Base-by-base conservation (phyloP, 2,329 filamentous ascomycete genomes). In the Paramyrothecium roridum region DNA sequence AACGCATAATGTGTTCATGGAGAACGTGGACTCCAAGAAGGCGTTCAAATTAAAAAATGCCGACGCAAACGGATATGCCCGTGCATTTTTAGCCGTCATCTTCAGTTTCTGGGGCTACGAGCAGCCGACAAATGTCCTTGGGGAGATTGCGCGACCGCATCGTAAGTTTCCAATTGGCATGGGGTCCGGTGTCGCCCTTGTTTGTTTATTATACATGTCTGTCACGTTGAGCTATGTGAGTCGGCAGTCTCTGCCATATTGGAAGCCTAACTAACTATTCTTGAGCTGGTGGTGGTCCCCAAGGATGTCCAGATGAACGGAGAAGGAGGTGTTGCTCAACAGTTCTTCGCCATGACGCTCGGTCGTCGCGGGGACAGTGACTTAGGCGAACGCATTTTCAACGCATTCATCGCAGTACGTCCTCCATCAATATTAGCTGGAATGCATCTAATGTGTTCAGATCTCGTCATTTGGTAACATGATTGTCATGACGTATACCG, bases 391-490 rank as follows among this genome's bases (percentile, higher is more conserved):
- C 67, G 70, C 1, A 72, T 80, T 8, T 72, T 82, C 56, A 72
- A 79, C 16, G 76, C 73, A 1, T 75, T 84, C 48, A 43, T 43
- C 37, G 26, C 26, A 30, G 26, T 30, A 30, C 6, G 26, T 30
- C 26, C 26, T n/a, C 26, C 26, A 30, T 10, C 37, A 3, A 43
- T 6, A 6, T 13, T 17, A 6, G 12, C 37, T 17, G 37, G 16
- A 16, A 19, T 43, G 37, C 37, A 43, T 17, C n/a, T 16, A 16
- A 16, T 13, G 13, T 43, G 70, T 83, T 8, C 80, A 82, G 3
- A 66, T 85, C 30, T 81, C 78, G 2, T 79, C 76, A 21, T 72
- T 84, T 50, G 81, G 82, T 0, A 84, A 85, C 61, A 78, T 85
- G 46, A 72, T 84, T 13, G 78, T 80, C 20, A 81, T 80, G 68